Evolutionary conservation across 1,139 yeast genomes (phyloP).

Genomic region (Geotrichum bryndzae): DNA sequence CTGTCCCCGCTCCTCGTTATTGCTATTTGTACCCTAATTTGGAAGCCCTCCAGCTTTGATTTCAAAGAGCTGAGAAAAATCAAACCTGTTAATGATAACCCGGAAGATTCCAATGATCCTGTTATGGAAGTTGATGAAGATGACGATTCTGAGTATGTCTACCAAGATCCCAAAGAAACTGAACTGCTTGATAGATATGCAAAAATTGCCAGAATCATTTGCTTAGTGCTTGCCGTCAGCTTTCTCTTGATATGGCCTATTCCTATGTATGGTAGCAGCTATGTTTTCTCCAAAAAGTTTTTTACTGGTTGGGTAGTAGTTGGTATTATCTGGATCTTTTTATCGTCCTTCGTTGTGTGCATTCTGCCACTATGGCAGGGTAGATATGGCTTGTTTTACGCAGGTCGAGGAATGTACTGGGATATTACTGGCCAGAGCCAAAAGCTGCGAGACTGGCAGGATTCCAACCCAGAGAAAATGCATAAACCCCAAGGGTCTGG

Average conservation of each 20-base stretch:
- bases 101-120: constrained; percentile 12
- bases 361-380: no score
- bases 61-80: constrained; percentile 57
- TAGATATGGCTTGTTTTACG: no score
- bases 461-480: no score
- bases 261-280: constrained; percentile 35
- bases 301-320: no score
- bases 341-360: no score
- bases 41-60: constrained; percentile 65
- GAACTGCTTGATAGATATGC: constrained; percentile 19
- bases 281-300: no score
- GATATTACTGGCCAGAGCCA: no score
- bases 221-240: constrained; percentile 32
- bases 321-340: no score
- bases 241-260: constrained; percentile 43
- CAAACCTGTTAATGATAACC: constrained; percentile 24
- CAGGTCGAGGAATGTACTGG: no score
- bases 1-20: constrained; percentile 64
- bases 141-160: constrained; percentile 4
- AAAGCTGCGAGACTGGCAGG: no score
- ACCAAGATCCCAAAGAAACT: constrained; percentile 17
- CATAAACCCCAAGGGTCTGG: no score
- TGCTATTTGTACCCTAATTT: constrained; percentile 55
- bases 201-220: constrained; percentile 31
- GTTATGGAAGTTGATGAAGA: constrained; percentile 17